Evolutionary conservation across 495 filamentous ascomycete genomes (phyloP).

Genomic region (Xylaria bambusicola): DNA sequence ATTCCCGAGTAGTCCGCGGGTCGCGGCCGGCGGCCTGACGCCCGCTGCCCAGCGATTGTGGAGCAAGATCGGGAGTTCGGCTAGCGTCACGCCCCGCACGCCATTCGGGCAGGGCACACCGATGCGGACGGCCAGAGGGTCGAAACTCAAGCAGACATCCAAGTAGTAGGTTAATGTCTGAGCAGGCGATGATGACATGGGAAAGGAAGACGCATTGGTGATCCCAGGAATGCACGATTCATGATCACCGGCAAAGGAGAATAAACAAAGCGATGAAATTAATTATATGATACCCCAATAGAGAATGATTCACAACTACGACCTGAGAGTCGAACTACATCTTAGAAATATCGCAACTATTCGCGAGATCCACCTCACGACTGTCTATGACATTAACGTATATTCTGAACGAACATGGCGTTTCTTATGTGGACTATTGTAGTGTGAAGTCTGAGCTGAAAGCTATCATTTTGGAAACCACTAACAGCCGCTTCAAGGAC

Average conservation of each 20-base stretch:
- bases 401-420: neutral
- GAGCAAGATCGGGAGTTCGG: slow-evolving; percentile 61
- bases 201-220: neutral
- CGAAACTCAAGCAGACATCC: slow-evolving; percentile 30
- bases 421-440: neutral
- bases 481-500: neutral
- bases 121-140: slow-evolving; percentile 33
- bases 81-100: slow-evolving; percentile 49
- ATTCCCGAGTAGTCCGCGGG: slow-evolving; percentile 73
- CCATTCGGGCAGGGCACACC: slow-evolving; percentile 48
- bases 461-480: neutral
- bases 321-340: no score
- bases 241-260: no score
- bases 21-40: slow-evolving; percentile 59
- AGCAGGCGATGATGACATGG: neutral
- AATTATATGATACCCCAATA: slow-evolving; percentile 16
- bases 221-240: neutral
- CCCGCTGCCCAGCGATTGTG: slow-evolving; percentile 83
- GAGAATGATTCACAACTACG: slow-evolving; percentile 9
- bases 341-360: no score
- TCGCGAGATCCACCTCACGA: no score
- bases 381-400: neutral
- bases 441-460: neutral
- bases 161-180: slow-evolving; percentile 12
- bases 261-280: neutral